phyloP scores from a whole-genome alignment of 2,329 filamentous ascomycete genomes.

The Alternaria tenuissima region DNA sequence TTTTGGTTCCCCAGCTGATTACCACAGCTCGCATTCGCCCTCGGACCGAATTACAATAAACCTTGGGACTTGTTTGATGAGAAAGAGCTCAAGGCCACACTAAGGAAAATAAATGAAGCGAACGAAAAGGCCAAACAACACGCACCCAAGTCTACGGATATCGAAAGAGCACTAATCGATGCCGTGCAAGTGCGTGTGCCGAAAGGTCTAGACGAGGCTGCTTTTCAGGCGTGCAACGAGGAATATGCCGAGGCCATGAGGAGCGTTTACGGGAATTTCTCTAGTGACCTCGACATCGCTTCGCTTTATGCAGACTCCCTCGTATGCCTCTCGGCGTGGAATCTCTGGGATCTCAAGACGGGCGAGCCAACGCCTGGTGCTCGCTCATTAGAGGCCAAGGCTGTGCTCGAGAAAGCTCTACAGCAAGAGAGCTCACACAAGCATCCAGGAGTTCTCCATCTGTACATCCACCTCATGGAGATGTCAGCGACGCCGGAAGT shows the following conservation, averaged over 20 bases:
- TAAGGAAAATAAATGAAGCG: constrained; percentile 60
- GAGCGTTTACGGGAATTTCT: constrained; percentile 61
- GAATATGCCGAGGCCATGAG: constrained; percentile 70
- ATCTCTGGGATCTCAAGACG: constrained; percentile 68
- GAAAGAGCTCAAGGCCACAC: constrained; percentile 63
- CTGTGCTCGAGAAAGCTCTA: constrained; percentile 67
- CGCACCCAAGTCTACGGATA: constrained; percentile 51
- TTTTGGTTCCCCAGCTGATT: constrained; percentile 46
- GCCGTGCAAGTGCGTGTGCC: constrained; percentile 64
- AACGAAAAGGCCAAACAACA: constrained; percentile 55
- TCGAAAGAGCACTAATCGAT: constrained; percentile 70
- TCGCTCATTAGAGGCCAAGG: constrained; percentile 66
- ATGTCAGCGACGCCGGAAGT: constrained; percentile 74
- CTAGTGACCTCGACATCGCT: constrained; percentile 69
- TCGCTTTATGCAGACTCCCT: constrained; percentile 70
- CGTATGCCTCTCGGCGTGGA: constrained; percentile 72
- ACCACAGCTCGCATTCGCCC: constrained; percentile 64
- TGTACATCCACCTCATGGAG: constrained; percentile 81
- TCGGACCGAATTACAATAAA: constrained; percentile 83
- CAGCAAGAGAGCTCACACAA: constrained; percentile 55
- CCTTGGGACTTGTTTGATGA: constrained; percentile 76
- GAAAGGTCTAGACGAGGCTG: constrained; percentile 50
- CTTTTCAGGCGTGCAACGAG: constrained; percentile 63
- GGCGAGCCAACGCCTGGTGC: constrained; percentile 65
- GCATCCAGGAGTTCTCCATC: constrained; percentile 76